Base-by-base conservation (phyloP, 441 rosid species). In the Eruca vesicaria region DNA sequence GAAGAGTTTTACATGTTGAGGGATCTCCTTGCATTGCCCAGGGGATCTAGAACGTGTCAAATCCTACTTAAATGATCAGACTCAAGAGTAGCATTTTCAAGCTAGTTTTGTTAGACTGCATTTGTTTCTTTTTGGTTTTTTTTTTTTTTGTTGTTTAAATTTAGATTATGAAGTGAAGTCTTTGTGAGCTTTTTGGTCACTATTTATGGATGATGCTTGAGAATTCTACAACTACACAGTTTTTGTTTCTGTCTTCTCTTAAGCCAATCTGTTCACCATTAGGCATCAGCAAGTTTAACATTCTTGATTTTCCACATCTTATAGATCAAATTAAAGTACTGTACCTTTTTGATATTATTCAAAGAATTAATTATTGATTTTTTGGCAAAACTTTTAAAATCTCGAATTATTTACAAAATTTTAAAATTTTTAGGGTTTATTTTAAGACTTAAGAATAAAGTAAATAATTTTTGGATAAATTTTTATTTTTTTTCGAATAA, bases 11-110 rank as follows among this genome's bases (percentile, higher is more conserved):
- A 15, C 32, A 8, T 36, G 16, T 20, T 57, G 2, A 73, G 4
- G 66, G 66, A 45, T 45, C 72, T 74, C 19, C 72, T 74, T 74
- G 52, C 60, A 21, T 66, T 66, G n/a, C 78, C 72, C 1, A 66
- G 60, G 38, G 36, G 28, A 66, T 66, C 78, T 20, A 45, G 50
- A 2, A 32, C 18, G 6, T 74, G 78, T 58, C 60, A 9, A 7
- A 45, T 66, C 72, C 0, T 29, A 43, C 4, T 58, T 57, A 33
- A 26, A 28, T 58, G 63, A 28, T 58, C 18, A 16, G 43, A 60
- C 43, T 60, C 23, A 0, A n/a, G 41, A 60, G 23, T 60, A 31
- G n/a, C 64, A 31, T 15, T 60, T 5, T 15, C 41, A 10, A 8
- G 14, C 35, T 59, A 38, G 38, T 59, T 1, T 59, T 59, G 28